These are phyloP conservation scores for Dispira simplex DNA, from an alignment of 192 early-diverging fungal genomes.

Conservation along the genomic window DNA sequence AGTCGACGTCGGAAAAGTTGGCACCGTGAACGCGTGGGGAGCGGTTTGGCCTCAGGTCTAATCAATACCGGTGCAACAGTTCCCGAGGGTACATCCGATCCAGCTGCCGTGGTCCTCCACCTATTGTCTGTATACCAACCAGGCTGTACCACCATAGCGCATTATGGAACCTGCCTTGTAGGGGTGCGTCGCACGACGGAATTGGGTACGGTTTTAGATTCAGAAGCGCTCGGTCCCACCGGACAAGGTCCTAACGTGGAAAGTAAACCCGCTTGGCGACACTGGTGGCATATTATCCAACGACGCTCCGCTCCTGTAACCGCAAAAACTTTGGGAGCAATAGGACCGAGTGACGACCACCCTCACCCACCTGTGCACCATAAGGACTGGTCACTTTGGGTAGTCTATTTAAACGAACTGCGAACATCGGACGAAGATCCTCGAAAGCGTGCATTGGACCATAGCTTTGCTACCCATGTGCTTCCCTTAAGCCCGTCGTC, in stretches of 20 bases:
- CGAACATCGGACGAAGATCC: conserved; percentile 5
- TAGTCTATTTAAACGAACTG: background rate
- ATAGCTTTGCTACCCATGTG: background rate
- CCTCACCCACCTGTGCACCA: too few species aligned
- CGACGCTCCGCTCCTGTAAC: background rate
- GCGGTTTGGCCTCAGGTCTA: background rate
- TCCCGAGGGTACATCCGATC: background rate
- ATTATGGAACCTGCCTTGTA: background rate
- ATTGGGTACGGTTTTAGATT: background rate
- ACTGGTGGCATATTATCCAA: background rate
- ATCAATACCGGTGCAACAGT: background rate
- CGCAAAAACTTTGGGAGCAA: too few species aligned
- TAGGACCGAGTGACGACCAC: too few species aligned
- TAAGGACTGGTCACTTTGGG: conserved; percentile 1
- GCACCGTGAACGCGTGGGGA: background rate
- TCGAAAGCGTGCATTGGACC: background rate
- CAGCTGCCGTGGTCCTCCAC: background rate
- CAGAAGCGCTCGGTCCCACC: background rate
- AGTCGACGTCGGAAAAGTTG: background rate
- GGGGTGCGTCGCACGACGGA: background rate
- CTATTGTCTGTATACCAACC: conserved; percentile 3
- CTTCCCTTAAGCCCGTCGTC: background rate
- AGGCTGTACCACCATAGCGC: background rate
- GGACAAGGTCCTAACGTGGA: background rate
- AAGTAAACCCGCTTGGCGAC: background rate